Evolutionary conservation across 2,329 filamentous ascomycete genomes (phyloP), one percentile per base, ranked within the genome.

Genomic region (Apiospora aurea): DNA sequence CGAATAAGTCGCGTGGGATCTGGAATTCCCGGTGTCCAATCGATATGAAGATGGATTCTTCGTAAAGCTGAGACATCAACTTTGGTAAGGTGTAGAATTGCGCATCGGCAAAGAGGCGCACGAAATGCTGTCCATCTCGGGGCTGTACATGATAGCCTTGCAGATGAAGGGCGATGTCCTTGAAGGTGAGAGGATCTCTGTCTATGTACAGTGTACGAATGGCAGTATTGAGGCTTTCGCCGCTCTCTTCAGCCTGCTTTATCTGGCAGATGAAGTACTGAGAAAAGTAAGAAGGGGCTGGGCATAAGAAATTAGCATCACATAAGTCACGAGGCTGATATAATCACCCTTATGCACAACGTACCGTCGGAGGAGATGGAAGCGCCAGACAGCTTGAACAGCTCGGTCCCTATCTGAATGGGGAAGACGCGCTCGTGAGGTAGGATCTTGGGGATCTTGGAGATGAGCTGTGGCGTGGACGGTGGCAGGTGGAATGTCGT

Each of bases 251-350:
- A 68, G 88, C 91, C 76, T 86, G 84, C 72, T 89, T 88, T 53
- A 98, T 83, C 83, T 98, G 95, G 77, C 94, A 93, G 76, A 91
- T 88, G 82, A 98, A 98, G 85, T 96, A 98, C 77, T 94, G 92
- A 26, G 96, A 97, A 83, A 98, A 98, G 82, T 98, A 98, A 69
- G 95, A 98, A 72, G 96, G 96, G 78, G 95, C 96, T 97, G 72
- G 34, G 7, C 4, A 11, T 68, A 41, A 46, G 76, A 79, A 70
- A 80, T 76, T 72, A 69, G 66, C 41, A 47, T 4, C 5, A 44
- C 6, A 69, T 57, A 1, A 21, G 34, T 10, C 5, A 11, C 41
- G 57, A 26, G 29, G 71, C 69, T 64, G 69, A 70, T 68, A 61
- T 61, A 34, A 67, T 61, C 73, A 70, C 53, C 13, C 26, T 49